Evolutionary conservation across 225 moss, liverwort and hornwort species (phyloP).

Genomic region (Thuidium tamariscinum): DNA sequence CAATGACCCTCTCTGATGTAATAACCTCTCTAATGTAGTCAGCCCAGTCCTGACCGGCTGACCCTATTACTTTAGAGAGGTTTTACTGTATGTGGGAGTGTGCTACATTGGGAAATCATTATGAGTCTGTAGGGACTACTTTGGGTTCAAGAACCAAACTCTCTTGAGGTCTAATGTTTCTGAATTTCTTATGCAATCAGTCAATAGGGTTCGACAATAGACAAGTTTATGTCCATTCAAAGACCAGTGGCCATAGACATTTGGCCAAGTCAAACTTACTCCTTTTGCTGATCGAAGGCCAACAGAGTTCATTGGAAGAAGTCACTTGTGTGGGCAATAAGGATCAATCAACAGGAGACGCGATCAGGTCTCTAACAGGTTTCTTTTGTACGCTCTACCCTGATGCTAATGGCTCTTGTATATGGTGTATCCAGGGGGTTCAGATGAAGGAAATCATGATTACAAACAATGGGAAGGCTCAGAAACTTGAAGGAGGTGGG

Average conservation of each 20-base stretch:
- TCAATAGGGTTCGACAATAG: neutral
- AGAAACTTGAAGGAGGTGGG: slow-evolving; percentile 20
- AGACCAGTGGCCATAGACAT: neutral
- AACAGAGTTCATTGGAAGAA: neutral
- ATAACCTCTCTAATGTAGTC: no score
- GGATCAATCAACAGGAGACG: neutral
- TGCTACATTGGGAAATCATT: neutral
- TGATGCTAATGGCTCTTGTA: neutral
- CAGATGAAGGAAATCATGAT: slow-evolving; percentile 60
- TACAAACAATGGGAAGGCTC: slow-evolving; percentile 34
- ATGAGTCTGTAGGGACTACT: neutral
- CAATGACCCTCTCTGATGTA: no score
- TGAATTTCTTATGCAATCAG: neutral
- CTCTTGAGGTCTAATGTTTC: neutral
- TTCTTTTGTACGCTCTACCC: neutral
- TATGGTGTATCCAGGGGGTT: slow-evolving; percentile 9
- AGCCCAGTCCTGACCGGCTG: no score
- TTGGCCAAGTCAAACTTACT: neutral
- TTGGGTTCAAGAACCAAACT: neutral
- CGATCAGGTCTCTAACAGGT: neutral
- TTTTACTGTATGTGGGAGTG: neutral
- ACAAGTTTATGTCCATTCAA: neutral
- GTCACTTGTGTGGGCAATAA: neutral
- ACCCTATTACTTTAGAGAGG: no score
- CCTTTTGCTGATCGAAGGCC: no score